Percentiles rank a stretch among this genome's conserved stretches.
Conservation (phyloP, 306 rosid genomes). For the Urtica urens region DNA sequence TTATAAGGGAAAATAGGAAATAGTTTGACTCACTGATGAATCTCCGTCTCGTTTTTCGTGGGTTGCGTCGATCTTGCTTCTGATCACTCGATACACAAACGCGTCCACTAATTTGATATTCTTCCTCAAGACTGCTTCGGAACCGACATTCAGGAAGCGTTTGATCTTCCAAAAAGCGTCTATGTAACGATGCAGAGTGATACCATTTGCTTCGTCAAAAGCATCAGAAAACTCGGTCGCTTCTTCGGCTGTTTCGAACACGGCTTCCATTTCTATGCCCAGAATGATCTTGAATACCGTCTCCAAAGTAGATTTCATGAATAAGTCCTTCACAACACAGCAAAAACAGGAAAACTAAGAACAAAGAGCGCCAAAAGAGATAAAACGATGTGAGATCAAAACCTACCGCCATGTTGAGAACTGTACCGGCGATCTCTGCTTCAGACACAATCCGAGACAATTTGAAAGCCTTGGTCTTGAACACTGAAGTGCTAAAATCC, state of each 20-base stretch:
- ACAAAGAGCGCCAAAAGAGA: not conserved
- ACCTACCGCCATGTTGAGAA: constrained; percentile 20
- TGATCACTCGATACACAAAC: constrained; percentile 19
- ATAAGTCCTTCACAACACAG: constrained; percentile 13
- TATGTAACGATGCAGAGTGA: constrained; percentile 11
- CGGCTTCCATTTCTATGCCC: constrained; percentile 18
- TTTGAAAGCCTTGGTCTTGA: constrained; percentile 15
- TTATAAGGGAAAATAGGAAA: not conserved
- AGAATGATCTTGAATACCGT: constrained; percentile 13
- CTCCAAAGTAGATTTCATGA: constrained; percentile 24
- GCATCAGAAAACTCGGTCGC: constrained; percentile 9
- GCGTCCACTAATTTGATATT: constrained; percentile 15
- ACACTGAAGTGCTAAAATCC: constrained; percentile 20
- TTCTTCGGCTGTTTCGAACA: constrained; percentile 19
- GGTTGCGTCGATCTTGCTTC: constrained; percentile 7
- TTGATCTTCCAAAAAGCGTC: constrained; percentile 27
- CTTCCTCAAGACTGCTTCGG: constrained; percentile 17
- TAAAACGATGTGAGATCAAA: not conserved
- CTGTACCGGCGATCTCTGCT: constrained; percentile 7
- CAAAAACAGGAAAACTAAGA: not conserved
- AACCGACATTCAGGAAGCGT: constrained; percentile 20
- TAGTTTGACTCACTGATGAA: constrained; percentile 7
- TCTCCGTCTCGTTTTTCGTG: not conserved
- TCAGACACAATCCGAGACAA: constrained; percentile 19
- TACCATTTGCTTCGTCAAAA: constrained; percentile 20